These are phyloP conservation scores for Penicillium desertorum DNA, from an alignment of 495 filamentous ascomycete genomes.

Conservation along the genomic window DNA sequence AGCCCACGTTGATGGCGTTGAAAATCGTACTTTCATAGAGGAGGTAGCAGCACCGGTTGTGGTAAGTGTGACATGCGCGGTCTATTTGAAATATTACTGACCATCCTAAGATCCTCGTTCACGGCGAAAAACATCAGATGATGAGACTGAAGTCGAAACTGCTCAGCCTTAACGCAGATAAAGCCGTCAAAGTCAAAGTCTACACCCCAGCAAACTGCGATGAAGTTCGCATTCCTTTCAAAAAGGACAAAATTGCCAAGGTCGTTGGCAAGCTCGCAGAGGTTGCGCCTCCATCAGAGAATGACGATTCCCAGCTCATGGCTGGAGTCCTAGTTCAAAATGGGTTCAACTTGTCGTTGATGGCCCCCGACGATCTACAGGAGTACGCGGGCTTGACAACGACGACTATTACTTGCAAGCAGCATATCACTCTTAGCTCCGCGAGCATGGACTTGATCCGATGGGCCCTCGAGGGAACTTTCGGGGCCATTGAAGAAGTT, in stretches of 20 bases:
- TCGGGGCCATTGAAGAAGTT: conserved; percentile 79
- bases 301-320: conserved; percentile 59
- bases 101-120: conserved; percentile 74
- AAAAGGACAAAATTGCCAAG: conserved; percentile 91
- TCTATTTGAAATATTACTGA: not conserved
- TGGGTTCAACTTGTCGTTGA: conserved; percentile 92
- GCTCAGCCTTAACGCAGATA: conserved; percentile 81
- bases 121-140: conserved; percentile 98
- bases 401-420: conserved; percentile 87
- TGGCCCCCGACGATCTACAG: conserved; percentile 92
- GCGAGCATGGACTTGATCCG: conserved; percentile 87
- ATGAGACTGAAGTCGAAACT: conserved; percentile 92
- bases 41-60: conserved; percentile 88
- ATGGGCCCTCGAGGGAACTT: conserved; percentile 93
- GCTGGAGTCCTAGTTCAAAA: conserved; percentile 92
- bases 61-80: conserved; percentile 52
- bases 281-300: conserved; percentile 61
- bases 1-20: conserved; percentile 93
- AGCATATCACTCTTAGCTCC: conserved; percentile 78
- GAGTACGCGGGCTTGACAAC: conserved; percentile 96
- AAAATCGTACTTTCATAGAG: conserved; percentile 94
- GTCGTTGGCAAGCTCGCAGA: conserved; percentile 92
- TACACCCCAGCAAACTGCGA: conserved; percentile 93
- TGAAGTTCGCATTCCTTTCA: conserved; percentile 92
- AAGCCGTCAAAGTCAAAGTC: conserved; percentile 78